These are phyloP conservation scores for Acaromyces ingoldii DNA, from an alignment of 1,284 basidiomycete genomes.

Conservation along the genomic window DNA sequence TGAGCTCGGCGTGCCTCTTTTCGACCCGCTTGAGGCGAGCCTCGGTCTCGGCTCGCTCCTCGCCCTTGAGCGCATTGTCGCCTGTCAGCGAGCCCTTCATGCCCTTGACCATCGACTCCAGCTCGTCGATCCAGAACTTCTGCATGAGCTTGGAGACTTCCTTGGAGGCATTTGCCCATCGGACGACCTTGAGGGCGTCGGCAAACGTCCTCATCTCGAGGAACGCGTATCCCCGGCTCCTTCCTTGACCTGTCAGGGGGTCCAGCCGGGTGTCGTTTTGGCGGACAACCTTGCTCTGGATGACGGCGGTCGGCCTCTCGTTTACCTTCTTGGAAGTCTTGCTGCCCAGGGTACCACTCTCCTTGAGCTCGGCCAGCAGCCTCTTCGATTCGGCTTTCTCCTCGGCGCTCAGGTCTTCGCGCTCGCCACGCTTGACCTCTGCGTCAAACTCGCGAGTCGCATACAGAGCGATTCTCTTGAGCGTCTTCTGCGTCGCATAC, in stretches of 20 bases:
- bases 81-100: constrained; percentile 14
- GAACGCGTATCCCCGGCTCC: constrained; percentile 92
- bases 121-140: constrained; percentile 43
- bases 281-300: constrained; percentile 84
- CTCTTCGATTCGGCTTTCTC: constrained; percentile 59
- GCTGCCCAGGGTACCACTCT: constrained; percentile 1
- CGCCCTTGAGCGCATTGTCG: constrained; percentile 4
- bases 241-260: constrained; percentile 74
- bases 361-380: neutral
- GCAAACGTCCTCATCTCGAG: constrained; percentile 80
- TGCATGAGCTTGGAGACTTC: constrained; percentile 22
- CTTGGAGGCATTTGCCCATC: constrained; percentile 88
- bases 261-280: constrained; percentile 82
- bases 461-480: constrained; percentile 81
- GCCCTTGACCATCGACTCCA: constrained; percentile 26
- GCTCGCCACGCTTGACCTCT: constrained; percentile 67
- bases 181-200: constrained; percentile 81
- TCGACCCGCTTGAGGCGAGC: constrained; percentile 31
- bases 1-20: constrained; percentile 25
- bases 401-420: constrained; percentile 65
- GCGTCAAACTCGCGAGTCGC: constrained; percentile 72
- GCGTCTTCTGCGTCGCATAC: constrained; percentile 78
- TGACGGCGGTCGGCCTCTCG: constrained; percentile 60
- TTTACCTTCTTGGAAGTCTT: constrained; percentile 49
- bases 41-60: constrained; percentile 21